Conservation (phyloP, 768 basidiomycete genomes). For the Imleria badia region DNA sequence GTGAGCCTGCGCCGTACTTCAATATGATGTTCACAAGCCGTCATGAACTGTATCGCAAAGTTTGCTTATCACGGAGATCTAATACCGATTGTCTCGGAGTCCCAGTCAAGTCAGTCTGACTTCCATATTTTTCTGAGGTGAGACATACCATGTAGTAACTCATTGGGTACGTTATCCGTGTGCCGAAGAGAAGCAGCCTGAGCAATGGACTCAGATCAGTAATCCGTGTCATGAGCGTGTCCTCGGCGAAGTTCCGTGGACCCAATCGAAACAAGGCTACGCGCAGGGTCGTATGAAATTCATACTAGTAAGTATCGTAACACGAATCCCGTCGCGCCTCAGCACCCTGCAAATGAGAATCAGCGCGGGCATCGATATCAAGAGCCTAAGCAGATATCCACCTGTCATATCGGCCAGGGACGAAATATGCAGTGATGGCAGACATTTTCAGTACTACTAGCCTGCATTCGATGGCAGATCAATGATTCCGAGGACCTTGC, state of each 20-base stretch:
- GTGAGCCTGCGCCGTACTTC: background rate
- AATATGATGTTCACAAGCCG: constrained; percentile 1
- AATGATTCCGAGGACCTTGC: constrained; percentile 8
- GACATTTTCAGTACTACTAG: background rate
- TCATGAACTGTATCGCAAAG: background rate
- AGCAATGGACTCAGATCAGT: background rate
- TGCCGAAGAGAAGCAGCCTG: background rate
- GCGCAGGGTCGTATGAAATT: constrained; percentile 17
- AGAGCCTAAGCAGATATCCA: background rate
- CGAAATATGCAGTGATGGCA: background rate
- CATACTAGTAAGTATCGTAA: too few relatives aligned
- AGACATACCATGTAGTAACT: background rate
- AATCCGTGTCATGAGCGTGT: background rate
- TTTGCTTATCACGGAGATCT: background rate
- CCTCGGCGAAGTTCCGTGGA: constrained; percentile 8
- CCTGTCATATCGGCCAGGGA: constrained; percentile 3
- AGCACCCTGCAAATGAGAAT: constrained; percentile 7
- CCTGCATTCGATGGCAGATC: constrained; percentile 8
- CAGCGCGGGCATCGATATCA: background rate
- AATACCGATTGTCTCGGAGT: background rate
- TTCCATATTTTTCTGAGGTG: background rate
- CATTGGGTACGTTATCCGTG: background rate
- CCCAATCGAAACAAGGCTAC: background rate
- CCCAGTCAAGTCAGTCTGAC: background rate
- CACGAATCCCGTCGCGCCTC: background rate